A percentile compares a stretch with the other conserved stretches of the same genome.
Conservation (phyloP, 2,329 filamentous ascomycete species). For the Talaromyces sp. region DNA sequence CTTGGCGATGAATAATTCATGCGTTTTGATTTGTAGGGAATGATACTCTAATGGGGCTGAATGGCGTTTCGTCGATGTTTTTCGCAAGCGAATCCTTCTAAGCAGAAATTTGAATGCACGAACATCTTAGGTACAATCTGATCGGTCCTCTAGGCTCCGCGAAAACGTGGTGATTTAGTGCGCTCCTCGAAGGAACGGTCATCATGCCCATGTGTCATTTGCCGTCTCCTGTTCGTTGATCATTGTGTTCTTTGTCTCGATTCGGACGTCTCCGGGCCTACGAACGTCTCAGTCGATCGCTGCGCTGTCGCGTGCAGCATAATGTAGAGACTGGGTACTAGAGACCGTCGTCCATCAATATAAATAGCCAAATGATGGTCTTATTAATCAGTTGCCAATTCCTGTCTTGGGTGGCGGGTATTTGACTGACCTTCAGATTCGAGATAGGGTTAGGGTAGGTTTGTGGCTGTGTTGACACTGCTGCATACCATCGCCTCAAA, state of each 20-base stretch:
- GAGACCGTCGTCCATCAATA: neutral
- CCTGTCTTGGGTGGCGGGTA: neutral
- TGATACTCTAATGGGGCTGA: neutral
- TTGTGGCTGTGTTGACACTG: neutral
- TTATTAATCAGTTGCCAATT: neutral
- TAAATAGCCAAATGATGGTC: neutral
- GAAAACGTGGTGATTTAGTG: neutral
- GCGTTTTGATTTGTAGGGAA: conserved; percentile 1
- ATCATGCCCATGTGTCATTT: neutral
- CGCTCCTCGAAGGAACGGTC: neutral
- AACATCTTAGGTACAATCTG: neutral
- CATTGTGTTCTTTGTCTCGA: neutral
- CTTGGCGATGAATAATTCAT: neutral
- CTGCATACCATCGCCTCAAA: neutral
- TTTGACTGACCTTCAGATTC: neutral
- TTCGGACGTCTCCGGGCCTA: neutral
- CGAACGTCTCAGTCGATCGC: neutral
- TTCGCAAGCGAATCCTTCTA: neutral
- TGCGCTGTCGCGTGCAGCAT: neutral
- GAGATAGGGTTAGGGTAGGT: neutral
- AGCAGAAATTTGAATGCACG: neutral
- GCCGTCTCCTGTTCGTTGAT: no score
- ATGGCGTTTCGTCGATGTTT: neutral
- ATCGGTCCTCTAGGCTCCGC: neutral
- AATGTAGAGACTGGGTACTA: neutral